Base-by-base conservation (phyloP, 192 early-diverging fungal species). In the Paraglomus occultum region DNA sequence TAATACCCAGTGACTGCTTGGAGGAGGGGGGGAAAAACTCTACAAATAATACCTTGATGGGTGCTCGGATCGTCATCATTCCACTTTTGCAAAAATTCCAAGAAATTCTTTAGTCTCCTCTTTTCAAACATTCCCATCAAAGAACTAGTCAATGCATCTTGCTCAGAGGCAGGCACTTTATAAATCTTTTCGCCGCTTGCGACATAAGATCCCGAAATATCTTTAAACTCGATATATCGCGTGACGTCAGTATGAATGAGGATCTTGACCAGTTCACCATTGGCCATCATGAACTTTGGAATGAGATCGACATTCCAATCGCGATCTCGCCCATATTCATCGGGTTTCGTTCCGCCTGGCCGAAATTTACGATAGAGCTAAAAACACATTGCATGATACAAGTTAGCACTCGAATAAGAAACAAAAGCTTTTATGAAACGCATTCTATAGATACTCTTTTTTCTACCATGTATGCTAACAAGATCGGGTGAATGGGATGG, bases 231-330 rank as follows among this genome's bases (percentile, higher is more conserved):
- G 40, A 98, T 85, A 84, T 99, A 98, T 61, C 94, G 91, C 39
- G 96, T 97, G 20, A 99, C 96, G 72, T 98, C 94, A 47, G 95
- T 98, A 82, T 99, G 95, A 73, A 91, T 91, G 53, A 99, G 87
- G 61, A 99, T 95, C 74, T 90, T 91, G 71, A 98, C 92, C 72
- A 99, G 92, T 77, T 96, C 96, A 58, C 97, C 98, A 61, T 92
- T 94, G 38, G 94, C 95, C 96, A 99, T 98, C 82, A 97, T 92
- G 81, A 99, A 99, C 85, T 99, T 99, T 69, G 98, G 98, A 58
- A 99, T 96, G 76, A 98, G 81, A 79, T 99, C 98, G 59, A 99
- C 88, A 81, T 93, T 95, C 82, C 91, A 99, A 82, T 98, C 96
- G 66, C 95, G 88, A 75, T 88, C 87, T 52, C 82, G 82, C 11